Base-by-base conservation (phyloP, 2,329 filamentous ascomycete species). In the Cladosporium sp. region DNA sequence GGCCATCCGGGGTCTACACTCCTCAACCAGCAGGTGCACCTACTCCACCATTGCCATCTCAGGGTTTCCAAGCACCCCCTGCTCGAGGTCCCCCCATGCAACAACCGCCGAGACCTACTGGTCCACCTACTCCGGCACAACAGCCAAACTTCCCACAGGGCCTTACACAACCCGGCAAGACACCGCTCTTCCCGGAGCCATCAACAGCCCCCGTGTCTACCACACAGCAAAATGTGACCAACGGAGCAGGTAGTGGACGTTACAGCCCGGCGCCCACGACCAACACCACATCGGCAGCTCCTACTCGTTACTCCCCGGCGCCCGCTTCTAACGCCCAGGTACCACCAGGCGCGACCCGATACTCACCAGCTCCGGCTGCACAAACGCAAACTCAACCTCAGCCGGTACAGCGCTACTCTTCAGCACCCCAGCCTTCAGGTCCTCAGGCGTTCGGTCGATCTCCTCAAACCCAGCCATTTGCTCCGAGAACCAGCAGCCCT, bases 401-500 rank as follows among this genome's bases (percentile, higher is more conserved):
- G 49, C 64, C 75, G 36, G 26, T 24, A 18, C 77, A 80, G 65
- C 76, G 78, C 38, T 79, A 81, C 68, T 73, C 72, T 32, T 76
- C 79, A 38, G 76, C 79, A n/a, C 74, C 78, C 15, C 4, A 73
- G 65, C 26, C 75, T 73, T 12, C 75, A 73, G 54, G 28, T n/a
- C 38, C 74, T 28, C 44, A 41, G 18, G 44, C 55, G 21, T 59
- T 73, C n/a, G 26, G 47, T 11, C 78, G 75, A 72, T 18, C 72
- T 70, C 52, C 60, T 10, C 70, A 71, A 44, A 65, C 78, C 15
- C 80, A 87, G 67, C 81, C 84, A 4, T 89, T 88, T 74, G 85
- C 87, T 51, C 87, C 87, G 21, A 82, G 87, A 65, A 89, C 86
- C 7, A 89, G 87, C n/a, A 89, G 87, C 74, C 87, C 87, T 18